Evolutionary conservation across 148 eudicot species (phyloP), one percentile per base, ranked within the genome.

Genomic region (Diospyros lotus): DNA sequence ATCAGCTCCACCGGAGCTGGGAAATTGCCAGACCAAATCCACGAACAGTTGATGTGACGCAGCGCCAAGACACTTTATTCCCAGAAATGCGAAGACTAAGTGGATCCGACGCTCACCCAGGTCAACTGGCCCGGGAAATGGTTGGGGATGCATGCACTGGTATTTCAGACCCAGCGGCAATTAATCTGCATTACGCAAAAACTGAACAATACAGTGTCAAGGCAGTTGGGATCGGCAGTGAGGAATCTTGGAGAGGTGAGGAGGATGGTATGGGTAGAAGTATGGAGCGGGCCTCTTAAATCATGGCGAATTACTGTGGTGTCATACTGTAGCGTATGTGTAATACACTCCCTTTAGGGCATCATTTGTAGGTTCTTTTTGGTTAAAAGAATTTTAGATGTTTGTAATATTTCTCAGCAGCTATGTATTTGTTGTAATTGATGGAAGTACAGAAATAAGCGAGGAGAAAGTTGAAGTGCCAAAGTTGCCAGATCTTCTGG

Each of bases 361-460:
- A 69, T 52, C 69, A 42, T 80, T 82, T 65, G 77, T 79, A 73
- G 71, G 71, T 76, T 82, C 73, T 58, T 79, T 83, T 82, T 83
- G 79, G 83, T 69, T 65, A 52, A 75, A 68, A 45, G 9, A 58
- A 70, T 82, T 74, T 18, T 72, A 68, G 78, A 52, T 61, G 80
- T 39, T 73, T 79, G 78, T 83, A 83, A 69, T 79, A 68, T 79
- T 79, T 78, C 28, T 28, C 79, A 77, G 85, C 64, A 80, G 86
- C 83, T 81, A 83, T 86, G 87, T 81, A 85, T 86, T 85, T 90
- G 94, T 87, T 93, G 94, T 90, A 89, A 90, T 79, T 81, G 87
- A 80, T 86, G 85, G 80, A 80, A 80, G 80, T 75, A 70, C 80
- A 76, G 60, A 73, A 83, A 86, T 4, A 48, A 48, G 8, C 4